These are phyloP conservation scores for Fraxinus excelsior DNA, from an alignment of 257 asterid genomes.

Conservation along the genomic window DNA sequence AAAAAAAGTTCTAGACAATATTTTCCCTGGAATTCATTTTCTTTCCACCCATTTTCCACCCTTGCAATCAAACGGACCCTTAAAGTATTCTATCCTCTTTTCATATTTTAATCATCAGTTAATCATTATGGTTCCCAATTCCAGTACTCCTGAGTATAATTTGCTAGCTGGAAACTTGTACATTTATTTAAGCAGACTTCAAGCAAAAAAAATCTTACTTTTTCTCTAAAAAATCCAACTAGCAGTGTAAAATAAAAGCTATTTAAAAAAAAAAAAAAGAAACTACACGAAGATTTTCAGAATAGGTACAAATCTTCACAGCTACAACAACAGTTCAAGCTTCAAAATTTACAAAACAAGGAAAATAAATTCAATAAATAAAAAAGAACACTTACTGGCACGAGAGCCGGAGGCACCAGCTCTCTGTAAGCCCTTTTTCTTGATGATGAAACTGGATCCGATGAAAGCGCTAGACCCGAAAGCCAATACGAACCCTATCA, in stretches of 20 bases:
- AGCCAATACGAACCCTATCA: constrained; percentile 63
- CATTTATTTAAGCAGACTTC: constrained; percentile 9
- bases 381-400: constrained; percentile 40
- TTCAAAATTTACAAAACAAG: not conserved
- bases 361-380: not conserved
- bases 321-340: not conserved
- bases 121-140: constrained; percentile 2
- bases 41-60: no score
- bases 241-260: not conserved
- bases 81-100: not conserved
- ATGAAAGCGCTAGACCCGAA: constrained; percentile 73
- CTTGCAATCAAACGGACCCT: no score
- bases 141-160: not conserved
- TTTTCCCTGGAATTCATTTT: no score
- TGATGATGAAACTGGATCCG: constrained; percentile 80
- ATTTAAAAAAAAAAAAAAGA: no score
- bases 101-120: not conserved
- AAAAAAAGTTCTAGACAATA: no score
- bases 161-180: constrained; percentile 11
- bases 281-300: not conserved
- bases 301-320: not conserved
- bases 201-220: not conserved
- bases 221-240: not conserved
- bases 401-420: constrained; percentile 74
- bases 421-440: constrained; percentile 33